phyloP scores from a whole-genome alignment of 768 basidiomycete genomes.

The Termitomyces sp. region DNA sequence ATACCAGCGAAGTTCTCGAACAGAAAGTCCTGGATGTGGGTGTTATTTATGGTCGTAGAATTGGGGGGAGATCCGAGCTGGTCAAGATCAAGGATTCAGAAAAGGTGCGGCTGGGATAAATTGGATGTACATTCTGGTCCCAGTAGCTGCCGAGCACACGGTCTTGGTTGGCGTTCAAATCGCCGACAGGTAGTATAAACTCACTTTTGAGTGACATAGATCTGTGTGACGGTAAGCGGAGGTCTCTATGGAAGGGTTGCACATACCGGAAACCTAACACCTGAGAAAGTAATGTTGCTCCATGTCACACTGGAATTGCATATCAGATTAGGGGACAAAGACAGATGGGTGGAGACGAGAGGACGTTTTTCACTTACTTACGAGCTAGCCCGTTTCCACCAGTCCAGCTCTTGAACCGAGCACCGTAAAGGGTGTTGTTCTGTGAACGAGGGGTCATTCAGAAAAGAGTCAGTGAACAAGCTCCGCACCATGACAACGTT shows the following conservation, averaged over 20 bases:
- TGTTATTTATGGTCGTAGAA: conserved; percentile 40
- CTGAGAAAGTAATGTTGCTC: conserved; percentile 47
- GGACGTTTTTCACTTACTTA: conserved; percentile 32
- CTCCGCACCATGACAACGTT: conserved; percentile 36
- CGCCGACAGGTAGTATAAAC: conserved; percentile 1
- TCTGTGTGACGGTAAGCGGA: conserved; percentile 25
- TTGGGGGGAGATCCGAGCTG: conserved; percentile 39
- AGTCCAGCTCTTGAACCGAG: conserved; percentile 67
- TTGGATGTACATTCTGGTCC: conserved; percentile 45
- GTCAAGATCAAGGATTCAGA: neutral
- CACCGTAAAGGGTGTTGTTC: conserved; percentile 49
- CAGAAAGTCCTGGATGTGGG: conserved; percentile 47
- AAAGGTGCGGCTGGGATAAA: conserved; percentile 9
- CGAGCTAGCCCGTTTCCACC: conserved; percentile 53
- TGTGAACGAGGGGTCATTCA: conserved; percentile 12
- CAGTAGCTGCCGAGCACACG: conserved; percentile 40
- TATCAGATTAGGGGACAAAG: neutral
- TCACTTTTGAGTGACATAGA: conserved; percentile 60
- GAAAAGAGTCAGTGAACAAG: neutral
- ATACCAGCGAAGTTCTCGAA: conserved; percentile 51
- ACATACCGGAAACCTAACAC: conserved; percentile 51
- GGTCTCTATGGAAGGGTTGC: too few relatives aligned
- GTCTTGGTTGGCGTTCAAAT: neutral
- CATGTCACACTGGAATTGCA: conserved; percentile 42
- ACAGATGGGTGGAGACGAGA: neutral